Evolutionary conservation across 805 yeast species (phyloP), one percentile per base, ranked within the genome.

Genomic region (Lachancea dasiensis): DNA sequence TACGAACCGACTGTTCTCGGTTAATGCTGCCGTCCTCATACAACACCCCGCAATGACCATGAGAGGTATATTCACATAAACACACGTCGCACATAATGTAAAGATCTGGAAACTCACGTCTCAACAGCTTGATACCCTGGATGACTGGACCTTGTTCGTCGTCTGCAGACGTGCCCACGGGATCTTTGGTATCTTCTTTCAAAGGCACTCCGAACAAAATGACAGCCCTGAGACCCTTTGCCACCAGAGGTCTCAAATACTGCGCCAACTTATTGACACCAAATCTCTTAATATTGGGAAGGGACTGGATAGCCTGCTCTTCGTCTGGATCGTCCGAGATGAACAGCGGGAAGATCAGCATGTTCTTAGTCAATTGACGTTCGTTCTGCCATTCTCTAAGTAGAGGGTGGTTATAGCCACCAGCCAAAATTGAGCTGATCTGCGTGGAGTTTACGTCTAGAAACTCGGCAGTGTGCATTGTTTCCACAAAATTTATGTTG

Each of bases 61-160:
- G 97, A 39, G 81, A 73, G 6, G 98, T 92, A 63, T 86, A 92
- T 64, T 92, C 98, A 68, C 98, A 92, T 37, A 92, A 67, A 63
- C 98, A 92, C 18, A 90, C 97, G 57, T 92, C 98, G 56, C 95
- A 84, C 73, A 87, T 77, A 46, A 92, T 76, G 60, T 80, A 90
- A 42, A 92, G 70, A 19, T 76, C 81, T 4, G 98, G 97, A 65
- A 84, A 89, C 11, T 73, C 63, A 30, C 61, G 46, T 43, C 72
- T 72, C 39, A 92, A 69, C 2, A 74, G 68, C 54, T 78, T 81
- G 51, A 84, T 80, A 15, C 90, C 83, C 44, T 61, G 71, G 48
- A 92, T 89, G 2, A 92, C 97, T 2, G 98, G 97, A 0, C 97
- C 97, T 23, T 85, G 73, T 26, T 96, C 95, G 60, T 87, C 95